Evolutionary conservation across 1,139 yeast species (phyloP).

Genomic region (Diutina neorugosa): DNA sequence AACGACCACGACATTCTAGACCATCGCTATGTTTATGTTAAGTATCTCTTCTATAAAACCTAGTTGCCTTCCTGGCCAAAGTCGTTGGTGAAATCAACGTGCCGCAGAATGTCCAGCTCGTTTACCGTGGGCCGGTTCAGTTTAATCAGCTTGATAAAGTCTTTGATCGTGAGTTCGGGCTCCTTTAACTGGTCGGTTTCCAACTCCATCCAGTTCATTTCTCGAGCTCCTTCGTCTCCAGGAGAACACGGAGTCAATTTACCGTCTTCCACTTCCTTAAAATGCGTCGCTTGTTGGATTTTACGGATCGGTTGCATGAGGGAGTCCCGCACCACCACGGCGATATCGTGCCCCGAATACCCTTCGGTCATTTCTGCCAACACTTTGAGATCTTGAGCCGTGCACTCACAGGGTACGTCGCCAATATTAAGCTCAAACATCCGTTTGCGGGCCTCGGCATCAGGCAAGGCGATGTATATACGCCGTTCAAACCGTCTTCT

Average conservation of each 20-base stretch:
- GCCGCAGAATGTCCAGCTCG: constrained; percentile 66
- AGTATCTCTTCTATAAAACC: not conserved
- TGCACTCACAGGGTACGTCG: constrained; percentile 71
- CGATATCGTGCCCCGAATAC: constrained; percentile 94
- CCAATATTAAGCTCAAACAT: constrained; percentile 96
- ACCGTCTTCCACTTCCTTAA: constrained; percentile 41
- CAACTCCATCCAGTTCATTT: constrained; percentile 89
- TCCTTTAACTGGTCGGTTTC: constrained; percentile 82
- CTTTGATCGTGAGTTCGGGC: constrained; percentile 82
- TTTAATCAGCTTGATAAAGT: constrained; percentile 85
- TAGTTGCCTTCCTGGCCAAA: constrained; percentile 95
- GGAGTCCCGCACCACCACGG: constrained; percentile 95
- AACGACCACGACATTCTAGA: not conserved
- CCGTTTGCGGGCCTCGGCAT: constrained; percentile 74
- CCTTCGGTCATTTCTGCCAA: constrained; percentile 95
- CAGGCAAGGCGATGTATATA: constrained; percentile 92
- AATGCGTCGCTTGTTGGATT: constrained; percentile 94
- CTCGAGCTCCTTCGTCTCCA: constrained; percentile 77
- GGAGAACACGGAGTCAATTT: constrained; percentile 91
- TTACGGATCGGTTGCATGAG: constrained; percentile 96
- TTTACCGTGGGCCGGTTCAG: constrained; percentile 93
- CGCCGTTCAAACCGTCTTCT: constrained; percentile 94
- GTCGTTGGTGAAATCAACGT: constrained; percentile 80
- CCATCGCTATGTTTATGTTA: not conserved
- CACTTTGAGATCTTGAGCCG: constrained; percentile 59